Percentiles rank a stretch among this genome's conserved stretches.
Conservation (phyloP, 2,329 filamentous ascomycete genomes). For the Penicillium crustosum region DNA sequence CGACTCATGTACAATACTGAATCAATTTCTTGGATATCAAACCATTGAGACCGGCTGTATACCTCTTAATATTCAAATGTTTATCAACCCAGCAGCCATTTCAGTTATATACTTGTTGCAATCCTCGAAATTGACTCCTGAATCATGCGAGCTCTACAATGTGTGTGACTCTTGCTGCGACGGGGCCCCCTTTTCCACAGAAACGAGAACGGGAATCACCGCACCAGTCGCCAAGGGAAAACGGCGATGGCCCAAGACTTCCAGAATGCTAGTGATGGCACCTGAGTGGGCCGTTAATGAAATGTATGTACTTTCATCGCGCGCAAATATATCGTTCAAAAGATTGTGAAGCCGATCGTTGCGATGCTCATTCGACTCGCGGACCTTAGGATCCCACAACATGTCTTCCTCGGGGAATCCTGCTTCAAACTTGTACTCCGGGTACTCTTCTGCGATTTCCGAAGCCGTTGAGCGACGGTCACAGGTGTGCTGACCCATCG, state of each 20-base stretch:
- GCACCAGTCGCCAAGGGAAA: constrained; percentile 52
- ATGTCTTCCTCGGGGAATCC: constrained; percentile 56
- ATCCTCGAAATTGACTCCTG: no score
- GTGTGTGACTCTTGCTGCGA: not conserved
- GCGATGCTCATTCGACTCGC: constrained; percentile 52
- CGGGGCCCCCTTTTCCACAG: constrained; percentile 33
- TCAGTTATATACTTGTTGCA: constrained; percentile 6
- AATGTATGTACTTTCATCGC: constrained; percentile 50
- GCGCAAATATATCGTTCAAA: constrained; percentile 55
- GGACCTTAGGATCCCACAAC: constrained; percentile 51
- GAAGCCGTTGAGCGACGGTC: constrained; percentile 55
- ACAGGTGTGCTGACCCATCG: constrained; percentile 62
- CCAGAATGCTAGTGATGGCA: constrained; percentile 56
- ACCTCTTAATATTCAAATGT: constrained; percentile 21
- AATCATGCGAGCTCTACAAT: not conserved
- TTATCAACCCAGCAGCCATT: constrained; percentile 24
- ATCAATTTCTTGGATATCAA: constrained; percentile 15
- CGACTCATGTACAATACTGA: constrained; percentile 24
- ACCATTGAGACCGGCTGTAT: not conserved
- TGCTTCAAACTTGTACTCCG: constrained; percentile 52
- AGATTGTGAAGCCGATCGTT: constrained; percentile 48
- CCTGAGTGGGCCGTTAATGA: constrained; percentile 61
- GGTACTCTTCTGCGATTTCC: constrained; percentile 51
- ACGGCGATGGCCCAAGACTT: constrained; percentile 45
- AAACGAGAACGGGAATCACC: constrained; percentile 54